Evolutionary conservation across 371 early-diverging fungal species (phyloP), one percentile per base, ranked within the genome.

Genomic region (Cokeromyces recurvatus): DNA sequence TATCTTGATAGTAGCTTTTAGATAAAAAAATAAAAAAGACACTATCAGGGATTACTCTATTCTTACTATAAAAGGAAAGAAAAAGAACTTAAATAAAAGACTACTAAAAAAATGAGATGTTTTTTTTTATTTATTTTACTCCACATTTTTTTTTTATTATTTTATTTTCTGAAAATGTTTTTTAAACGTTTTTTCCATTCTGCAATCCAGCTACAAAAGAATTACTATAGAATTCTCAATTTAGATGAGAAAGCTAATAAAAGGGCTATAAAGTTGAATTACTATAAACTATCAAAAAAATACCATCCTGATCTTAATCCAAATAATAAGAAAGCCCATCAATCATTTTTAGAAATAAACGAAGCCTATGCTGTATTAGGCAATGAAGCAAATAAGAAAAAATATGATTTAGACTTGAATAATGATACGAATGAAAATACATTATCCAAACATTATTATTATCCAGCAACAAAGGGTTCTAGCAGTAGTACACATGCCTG

Each of bases 291-390:
- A 22, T 90, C 91, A 14, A 90, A 89, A 72, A 64, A 79, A 51
- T 90, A 87, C 75, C 94, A 92, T 58, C 95, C 95, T 1, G 95
- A 95, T 57, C 66, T 77, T 32, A 91, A 87, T 61, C 82, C 76
- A 2, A 78, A 79, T 2, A 77, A 87, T 53, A 77, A 84, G 17
- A 70, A 68, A 27, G 84, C 84, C 2, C 84, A 86, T 48, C 38
- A 62, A 6, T 64, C 67, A 46, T 95, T 95, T 55, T 57, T 93
- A 11, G 68, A 84, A 42, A 82, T 93, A 45, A 89, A 79, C 54
- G 90, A 94, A 59, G 93, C 96, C 0, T 93, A 95, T 74, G 84
- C 88, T 3, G 61, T 84, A 0, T 72, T 95, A 12, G 76, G 84
- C 25, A 79, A 90, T 59, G 92, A 86, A 17, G 63, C 67, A 1